Base-by-base conservation (phyloP, 306 rosid genomes). In the Cucurbita ficifolia region DNA sequence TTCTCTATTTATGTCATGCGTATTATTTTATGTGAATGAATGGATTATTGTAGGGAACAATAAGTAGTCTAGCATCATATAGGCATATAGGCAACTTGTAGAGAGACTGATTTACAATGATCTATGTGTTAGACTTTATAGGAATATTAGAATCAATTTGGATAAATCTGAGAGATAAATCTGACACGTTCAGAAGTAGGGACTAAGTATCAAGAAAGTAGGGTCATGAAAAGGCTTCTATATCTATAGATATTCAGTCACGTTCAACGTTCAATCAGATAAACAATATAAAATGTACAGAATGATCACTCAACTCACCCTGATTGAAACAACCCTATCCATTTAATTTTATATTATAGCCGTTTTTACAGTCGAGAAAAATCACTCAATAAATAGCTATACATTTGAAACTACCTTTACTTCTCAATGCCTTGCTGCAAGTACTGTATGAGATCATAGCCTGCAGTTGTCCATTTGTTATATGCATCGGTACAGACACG, bases 401-500 rank as follows among this genome's bases (percentile, higher is more conserved):
- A 87, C 96, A 90, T 71, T 54, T 51, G 64, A 29, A 82, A 69
- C 12, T 79, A 62, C 33, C 76, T 54, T 54, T 81, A 94, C 87
- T 94, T 94, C 87, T 94, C 99, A 19, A 94, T 94, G 76, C 99
- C 99, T 83, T 94, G 99, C 85, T 94, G 99, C 81, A 94, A 82
- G 80, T 87, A 94, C 76, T 94, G 99, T 79, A 94, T 94, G 83
- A 94, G 84, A 83, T 94, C 99, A 76, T 94, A 94, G 68, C 99
- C 99, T 14, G 99, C 99, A 53, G 99, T 94, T 18, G 97, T 94
- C 99, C 99, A 94, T 87, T 94, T 94, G 82, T 91, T 94, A 76
- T 94, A 94, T 38, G 99, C 99, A 84, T 94, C 99, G 36, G 92
- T 85, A 78, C 99, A 94, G 18, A 94, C 99, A 50, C 63, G 97